Base-by-base conservation (phyloP, 257 asterid genomes). In the Plantago elongata region DNA sequence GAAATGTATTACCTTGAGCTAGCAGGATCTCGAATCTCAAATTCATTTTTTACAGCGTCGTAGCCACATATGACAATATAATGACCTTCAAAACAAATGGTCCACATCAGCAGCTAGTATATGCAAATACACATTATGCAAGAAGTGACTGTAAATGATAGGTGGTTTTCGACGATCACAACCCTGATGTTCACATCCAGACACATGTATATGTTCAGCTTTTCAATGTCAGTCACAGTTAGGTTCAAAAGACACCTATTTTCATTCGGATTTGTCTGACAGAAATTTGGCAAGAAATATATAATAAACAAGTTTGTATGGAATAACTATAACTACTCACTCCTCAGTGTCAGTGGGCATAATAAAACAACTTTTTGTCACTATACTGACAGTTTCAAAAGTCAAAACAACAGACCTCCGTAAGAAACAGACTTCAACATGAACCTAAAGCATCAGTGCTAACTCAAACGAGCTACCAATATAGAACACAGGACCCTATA, bases 11-110 rank as follows among this genome's bases (percentile, higher is more conserved):
- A 90, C 97, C 95, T 83, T 71, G 97, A 80, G 85, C 95, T 84
- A 67, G 95, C 92, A 45, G 98, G 98, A 81, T 92, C 98, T 67
- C 98, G 94, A 71, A 92, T 86, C 89, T 92, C 98, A 80, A 92
- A 92, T 76, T 89, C 95, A 34, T 86, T 68, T 58, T 86, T 69
- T 22, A 73, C 83, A 56, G 90, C 64, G 70, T 89, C 97, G 61
- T 89, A 92, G 61, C 97, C 97, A 75, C 98, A 92, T 11, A 92
- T 81, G 57, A 92, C 85, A 45, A 92, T 70, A 61, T 88, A 89
- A 66, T 92, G 98, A 74, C 98, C 98, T 92, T 79, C 51, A 70
- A 22, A 29, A 65, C 18, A 42, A 22, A 55, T 58, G 30, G 50
- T 48, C 61, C 5, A 60, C 30, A 61, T 73, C 73, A 64, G 43